phyloP scores from a whole-genome alignment of 2,329 filamentous ascomycete genomes.

The Diaporthe sp. region DNA sequence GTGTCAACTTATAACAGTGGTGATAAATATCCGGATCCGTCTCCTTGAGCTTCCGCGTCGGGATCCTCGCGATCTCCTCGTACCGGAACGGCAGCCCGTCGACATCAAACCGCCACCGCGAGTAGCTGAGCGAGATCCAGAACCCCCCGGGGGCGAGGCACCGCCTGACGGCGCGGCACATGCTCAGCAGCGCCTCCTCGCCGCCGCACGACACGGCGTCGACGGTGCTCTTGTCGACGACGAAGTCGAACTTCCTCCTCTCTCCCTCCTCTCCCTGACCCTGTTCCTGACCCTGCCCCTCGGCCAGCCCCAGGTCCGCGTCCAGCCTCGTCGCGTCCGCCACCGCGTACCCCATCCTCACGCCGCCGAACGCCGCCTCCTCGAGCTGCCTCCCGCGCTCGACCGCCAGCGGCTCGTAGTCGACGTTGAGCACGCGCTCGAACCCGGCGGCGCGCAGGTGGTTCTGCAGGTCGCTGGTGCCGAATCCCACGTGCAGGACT shows the following conservation, averaged over 20 bases:
- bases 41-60: conserved; percentile 55
- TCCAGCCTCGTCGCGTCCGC: conserved; percentile 60
- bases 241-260: conserved; percentile 53
- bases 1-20: conserved; percentile 60
- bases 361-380: conserved; percentile 57
- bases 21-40: conserved; percentile 63
- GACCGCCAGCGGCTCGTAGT: conserved; percentile 64
- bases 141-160: conserved; percentile 54
- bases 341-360: conserved; percentile 58
- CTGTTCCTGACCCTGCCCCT: background rate
- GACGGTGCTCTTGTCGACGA: conserved; percentile 65
- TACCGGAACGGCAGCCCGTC: conserved; percentile 57
- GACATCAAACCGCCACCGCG: conserved; percentile 56
- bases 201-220: conserved; percentile 65
- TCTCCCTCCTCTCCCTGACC: too few species aligned
- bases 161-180: conserved; percentile 54
- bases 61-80: conserved; percentile 58
- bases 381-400: conserved; percentile 59
- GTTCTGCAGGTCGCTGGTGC: conserved; percentile 65
- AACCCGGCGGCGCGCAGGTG: conserved; percentile 60
- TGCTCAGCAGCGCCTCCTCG: conserved; percentile 52
- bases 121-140: conserved; percentile 66
- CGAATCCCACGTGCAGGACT: conserved; percentile 63
- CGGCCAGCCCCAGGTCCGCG: background rate
- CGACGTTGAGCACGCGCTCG: conserved; percentile 61